Evolutionary conservation across 495 filamentous ascomycete species (phyloP).

Genomic region (Penicillium bovifimosum): DNA sequence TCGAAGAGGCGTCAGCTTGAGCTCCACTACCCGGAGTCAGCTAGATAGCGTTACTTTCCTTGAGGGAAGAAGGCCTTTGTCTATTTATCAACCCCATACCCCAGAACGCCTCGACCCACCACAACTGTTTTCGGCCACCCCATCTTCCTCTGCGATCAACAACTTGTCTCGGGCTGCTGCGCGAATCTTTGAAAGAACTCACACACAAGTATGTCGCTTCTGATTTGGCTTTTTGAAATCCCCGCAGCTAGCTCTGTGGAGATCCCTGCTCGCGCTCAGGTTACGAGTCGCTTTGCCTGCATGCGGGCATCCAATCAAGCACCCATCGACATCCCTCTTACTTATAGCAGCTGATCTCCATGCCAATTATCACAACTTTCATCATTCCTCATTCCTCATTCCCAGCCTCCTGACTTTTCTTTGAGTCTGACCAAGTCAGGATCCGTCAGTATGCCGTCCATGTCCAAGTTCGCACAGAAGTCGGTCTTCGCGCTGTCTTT

Average conservation of each 20-base stretch:
- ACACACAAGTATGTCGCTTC: constrained; percentile 12
- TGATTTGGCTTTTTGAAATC: not conserved
- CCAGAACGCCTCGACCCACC: constrained; percentile 7
- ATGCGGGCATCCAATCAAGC: constrained; percentile 8
- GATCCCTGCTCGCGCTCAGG: constrained; percentile 12
- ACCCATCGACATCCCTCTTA: constrained; percentile 21
- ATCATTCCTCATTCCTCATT: constrained; percentile 22
- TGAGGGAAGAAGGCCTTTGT: constrained; percentile 13
- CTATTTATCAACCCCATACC: constrained; percentile 15
- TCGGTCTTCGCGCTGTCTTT: constrained; percentile 31
- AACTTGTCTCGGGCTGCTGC: not conserved
- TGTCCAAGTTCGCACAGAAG: constrained; percentile 26
- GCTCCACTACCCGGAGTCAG: constrained; percentile 6
- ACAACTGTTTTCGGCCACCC: constrained; percentile 18
- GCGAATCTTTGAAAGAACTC: constrained; percentile 2
- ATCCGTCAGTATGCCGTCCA: constrained; percentile 32
- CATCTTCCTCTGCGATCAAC: constrained; percentile 3
- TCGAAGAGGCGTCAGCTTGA: not conserved
- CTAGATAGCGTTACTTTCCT: constrained; percentile 1
- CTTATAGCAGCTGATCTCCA: constrained; percentile 38
- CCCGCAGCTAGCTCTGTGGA: not conserved
- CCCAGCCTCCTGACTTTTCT: constrained; percentile 24
- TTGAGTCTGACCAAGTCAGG: constrained; percentile 7
- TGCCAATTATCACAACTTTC: constrained; percentile 25
- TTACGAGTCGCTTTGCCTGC: constrained; percentile 10